These are phyloP conservation scores for Suillus fuscotomentosus DNA, from an alignment of 768 basidiomycete genomes.

Conservation along the genomic window DNA sequence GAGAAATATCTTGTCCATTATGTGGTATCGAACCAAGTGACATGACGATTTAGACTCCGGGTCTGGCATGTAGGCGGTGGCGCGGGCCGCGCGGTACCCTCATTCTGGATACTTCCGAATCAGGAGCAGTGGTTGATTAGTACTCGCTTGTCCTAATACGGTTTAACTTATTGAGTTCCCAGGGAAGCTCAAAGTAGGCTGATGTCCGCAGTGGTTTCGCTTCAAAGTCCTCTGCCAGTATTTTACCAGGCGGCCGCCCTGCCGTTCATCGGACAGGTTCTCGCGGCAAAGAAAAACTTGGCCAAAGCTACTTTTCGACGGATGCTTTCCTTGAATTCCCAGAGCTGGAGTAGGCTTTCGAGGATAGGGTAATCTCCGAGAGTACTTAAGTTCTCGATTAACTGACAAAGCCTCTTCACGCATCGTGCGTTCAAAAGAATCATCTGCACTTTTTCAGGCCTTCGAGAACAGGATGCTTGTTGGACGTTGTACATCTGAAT, in stretches of 20 bases:
- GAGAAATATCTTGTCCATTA: slow-evolving; percentile 31
- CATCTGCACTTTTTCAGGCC: neutral
- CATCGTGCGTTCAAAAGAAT: neutral
- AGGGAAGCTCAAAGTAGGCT: no score
- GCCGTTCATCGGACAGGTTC: neutral
- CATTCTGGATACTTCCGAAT: neutral
- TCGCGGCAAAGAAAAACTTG: neutral
- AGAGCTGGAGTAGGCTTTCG: neutral
- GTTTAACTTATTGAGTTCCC: no score
- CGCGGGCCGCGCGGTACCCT: no score
- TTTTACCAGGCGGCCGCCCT: neutral
- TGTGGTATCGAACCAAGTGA: neutral
- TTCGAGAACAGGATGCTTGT: neutral
- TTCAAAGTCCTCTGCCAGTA: neutral
- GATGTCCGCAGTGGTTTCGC: no score
- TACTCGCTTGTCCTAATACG: neutral
- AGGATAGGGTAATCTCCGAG: neutral
- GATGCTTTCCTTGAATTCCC: neutral
- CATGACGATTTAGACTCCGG: neutral
- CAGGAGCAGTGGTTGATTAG: neutral
- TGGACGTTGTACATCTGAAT: neutral
- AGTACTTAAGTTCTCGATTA: neutral
- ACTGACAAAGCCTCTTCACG: neutral
- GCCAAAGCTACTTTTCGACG: neutral
- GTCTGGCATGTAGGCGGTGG: no score